Evolutionary conservation across 805 yeast species (phyloP), one percentile per base, ranked within the genome.

Genomic region (Schwanniomyces sp.): DNA sequence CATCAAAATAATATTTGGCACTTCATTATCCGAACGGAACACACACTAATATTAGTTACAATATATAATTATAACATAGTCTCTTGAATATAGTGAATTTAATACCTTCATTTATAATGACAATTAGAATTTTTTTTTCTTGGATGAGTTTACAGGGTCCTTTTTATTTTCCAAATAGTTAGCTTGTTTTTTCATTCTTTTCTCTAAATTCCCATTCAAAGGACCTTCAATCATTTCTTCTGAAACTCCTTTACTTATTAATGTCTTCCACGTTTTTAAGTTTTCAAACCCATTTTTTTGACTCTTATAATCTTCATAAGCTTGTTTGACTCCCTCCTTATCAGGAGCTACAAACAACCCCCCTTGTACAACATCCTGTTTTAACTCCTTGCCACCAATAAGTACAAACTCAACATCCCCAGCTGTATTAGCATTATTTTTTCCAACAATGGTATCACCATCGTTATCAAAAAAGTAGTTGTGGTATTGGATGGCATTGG

Each of bases 301-400:
- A 43, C 68, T 63, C 65, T 86, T 92, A 63, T 86, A 91, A 61
- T 87, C 91, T 64, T 69, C 57, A 57, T 88, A 84, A 0, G 89
- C 94, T 56, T 85, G 67, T 53, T 81, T 75, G 50, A 91, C 84
- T 52, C 80, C 81, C 44, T 82, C 86, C 45, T 76, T 75, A 18
- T 85, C 69, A 7, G 87, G 80, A 52, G 88, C 92, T 16, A 91
- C 97, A 61, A 91, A 91, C 11, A 97, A 96, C 14, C 97, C 97
- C 61, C 89, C 85, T 62, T 91, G 96, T 28, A 88, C 86, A 46
- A 86, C 75, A n/a, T 82, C 80, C 69, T 90, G 96, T 55, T 88
- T 79, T 47, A 88, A 69, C 17, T 79, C 78, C 62, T 86, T 67
- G 48, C 96, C 96, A 28, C 90, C 94, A 52, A 89, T 72, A 14